Base-by-base conservation (phyloP, 805 yeast species). In the Blastobotrys attinorum region DNA sequence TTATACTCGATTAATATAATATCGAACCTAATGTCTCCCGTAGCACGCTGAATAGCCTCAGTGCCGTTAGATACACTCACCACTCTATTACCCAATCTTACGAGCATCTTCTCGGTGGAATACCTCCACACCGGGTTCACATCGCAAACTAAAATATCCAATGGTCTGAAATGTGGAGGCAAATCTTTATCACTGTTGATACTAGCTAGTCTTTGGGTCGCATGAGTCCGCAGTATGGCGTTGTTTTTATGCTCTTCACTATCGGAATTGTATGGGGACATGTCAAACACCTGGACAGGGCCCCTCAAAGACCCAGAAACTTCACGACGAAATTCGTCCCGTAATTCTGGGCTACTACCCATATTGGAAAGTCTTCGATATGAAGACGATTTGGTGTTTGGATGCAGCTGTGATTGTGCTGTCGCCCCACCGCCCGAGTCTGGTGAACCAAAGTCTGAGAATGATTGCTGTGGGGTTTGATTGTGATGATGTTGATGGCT, bases 21-120 rank as follows among this genome's bases (percentile, higher is more conserved):
- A 62, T 89, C 97, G 66, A 87, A 90, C 57, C 78, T 81, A 16
- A 86, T 83, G 42, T 80, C 81, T 31, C 94, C 83, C 0, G 95
- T 83, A 4, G 87, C 86, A 44, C 92, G 66, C 47, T 92, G 71
- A 11, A 88, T 75, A 47, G 88, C 69, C 48, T 88, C 96, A 47
- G 87, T 90, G 1, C 95, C 96, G 46, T 79, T 79, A 0, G 79
- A 68, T 4, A 85, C 83, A 2, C 83, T 69, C 3, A 85, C 83
- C 6, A 87, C 95, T 10, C 81, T 77, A 64, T 95, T 87, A 1
- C 94, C 95, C 20, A 79, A 58, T 42, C 72, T 70, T 47, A 77
- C 85, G 46, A 90, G 66, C 48, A 80, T 71, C 46, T 72, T 75
- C 35, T 77, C 73, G 22, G 81, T 72, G 11, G 85, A 71, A 55